Conservation (phyloP, 2,329 filamentous ascomycete genomes). For the Clonostachys byssicola region DNA sequence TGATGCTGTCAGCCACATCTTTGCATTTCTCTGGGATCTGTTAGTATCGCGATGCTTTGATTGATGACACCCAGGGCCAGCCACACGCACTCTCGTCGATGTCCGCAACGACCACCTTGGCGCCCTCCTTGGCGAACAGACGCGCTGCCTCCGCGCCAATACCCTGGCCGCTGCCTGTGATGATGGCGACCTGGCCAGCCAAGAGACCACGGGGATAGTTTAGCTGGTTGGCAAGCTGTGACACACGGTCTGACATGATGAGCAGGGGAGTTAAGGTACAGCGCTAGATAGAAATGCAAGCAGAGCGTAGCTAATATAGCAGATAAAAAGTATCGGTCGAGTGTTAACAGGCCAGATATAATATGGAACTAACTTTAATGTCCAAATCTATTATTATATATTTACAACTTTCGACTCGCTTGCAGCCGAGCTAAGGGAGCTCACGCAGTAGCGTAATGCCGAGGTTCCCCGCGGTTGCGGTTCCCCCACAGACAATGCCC, state of each 20-base stretch:
- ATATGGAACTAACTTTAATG: no score
- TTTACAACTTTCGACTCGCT: no score
- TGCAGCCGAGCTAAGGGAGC: background rate
- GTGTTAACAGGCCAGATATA: no score
- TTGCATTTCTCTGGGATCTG: slow-evolving; percentile 58
- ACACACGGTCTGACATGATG: slow-evolving; percentile 53
- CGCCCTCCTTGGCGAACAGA: slow-evolving; percentile 83
- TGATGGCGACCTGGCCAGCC: slow-evolving; percentile 76
- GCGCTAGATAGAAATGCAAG: no score
- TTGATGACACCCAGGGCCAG: background rate
- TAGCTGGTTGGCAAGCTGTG: slow-evolving; percentile 73
- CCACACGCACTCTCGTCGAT: slow-evolving; percentile 63
- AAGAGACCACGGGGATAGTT: slow-evolving; percentile 80
- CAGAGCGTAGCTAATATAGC: no score
- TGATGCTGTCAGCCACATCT: slow-evolving; percentile 67
- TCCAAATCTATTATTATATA: no score
- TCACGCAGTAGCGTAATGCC: background rate
- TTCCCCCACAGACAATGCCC: no score
- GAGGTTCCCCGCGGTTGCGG: no score
- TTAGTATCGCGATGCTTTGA: background rate
- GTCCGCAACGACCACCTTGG: slow-evolving; percentile 79
- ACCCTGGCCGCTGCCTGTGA: slow-evolving; percentile 82
- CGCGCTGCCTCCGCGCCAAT: slow-evolving; percentile 82
- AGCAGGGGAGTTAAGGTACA: no score
- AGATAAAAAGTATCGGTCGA: no score